A percentile compares a stretch with the other conserved stretches of the same genome.
These are phyloP conservation scores for Pseudogymnoascus sp. DNA, from an alignment of 2,329 filamentous ascomycete genomes.

Conservation along the genomic window DNA sequence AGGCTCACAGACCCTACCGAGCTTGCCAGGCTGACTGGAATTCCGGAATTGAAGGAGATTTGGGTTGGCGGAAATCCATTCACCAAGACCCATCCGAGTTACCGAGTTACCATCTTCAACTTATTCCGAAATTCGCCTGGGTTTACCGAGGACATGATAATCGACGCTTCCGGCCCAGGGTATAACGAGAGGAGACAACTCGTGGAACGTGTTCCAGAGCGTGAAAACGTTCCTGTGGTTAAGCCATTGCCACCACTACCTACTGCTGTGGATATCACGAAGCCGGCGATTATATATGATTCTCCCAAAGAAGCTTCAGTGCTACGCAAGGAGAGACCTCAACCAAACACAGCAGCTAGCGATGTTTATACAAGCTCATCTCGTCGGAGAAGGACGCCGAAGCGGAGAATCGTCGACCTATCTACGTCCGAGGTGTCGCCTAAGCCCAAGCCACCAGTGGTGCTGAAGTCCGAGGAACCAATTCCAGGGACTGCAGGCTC, in stretches of 20 bases:
- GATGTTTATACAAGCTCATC: conserved; percentile 48
- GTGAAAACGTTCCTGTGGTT: conserved; percentile 67
- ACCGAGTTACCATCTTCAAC: conserved; percentile 89
- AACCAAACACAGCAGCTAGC: conserved; percentile 44
- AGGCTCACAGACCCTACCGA: conserved; percentile 83
- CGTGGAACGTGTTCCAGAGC: conserved; percentile 70
- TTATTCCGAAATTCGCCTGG: conserved; percentile 85
- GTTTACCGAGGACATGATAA: conserved; percentile 80
- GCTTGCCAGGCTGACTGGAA: conserved; percentile 76
- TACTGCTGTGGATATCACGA: conserved; percentile 56
- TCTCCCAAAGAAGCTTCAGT: conserved; percentile 38
- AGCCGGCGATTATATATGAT: conserved; percentile 49
- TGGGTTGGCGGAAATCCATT: conserved; percentile 93
- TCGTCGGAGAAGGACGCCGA: conserved; percentile 50
- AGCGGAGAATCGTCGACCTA: conserved; percentile 56
- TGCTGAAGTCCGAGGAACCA: conserved; percentile 20
- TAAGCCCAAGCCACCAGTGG: conserved; percentile 14
- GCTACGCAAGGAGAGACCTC: conserved; percentile 48
- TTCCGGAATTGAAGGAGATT: conserved; percentile 85
- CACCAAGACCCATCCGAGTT: conserved; percentile 73
- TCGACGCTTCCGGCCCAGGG: conserved; percentile 76
- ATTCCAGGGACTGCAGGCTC: conserved; percentile 13
- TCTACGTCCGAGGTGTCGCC: conserved; percentile 32
- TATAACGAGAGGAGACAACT: conserved; percentile 79
- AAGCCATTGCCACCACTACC: conserved; percentile 52